Base-by-base conservation (phyloP, 495 filamentous ascomycete species). In the Ramalina intermedia region DNA sequence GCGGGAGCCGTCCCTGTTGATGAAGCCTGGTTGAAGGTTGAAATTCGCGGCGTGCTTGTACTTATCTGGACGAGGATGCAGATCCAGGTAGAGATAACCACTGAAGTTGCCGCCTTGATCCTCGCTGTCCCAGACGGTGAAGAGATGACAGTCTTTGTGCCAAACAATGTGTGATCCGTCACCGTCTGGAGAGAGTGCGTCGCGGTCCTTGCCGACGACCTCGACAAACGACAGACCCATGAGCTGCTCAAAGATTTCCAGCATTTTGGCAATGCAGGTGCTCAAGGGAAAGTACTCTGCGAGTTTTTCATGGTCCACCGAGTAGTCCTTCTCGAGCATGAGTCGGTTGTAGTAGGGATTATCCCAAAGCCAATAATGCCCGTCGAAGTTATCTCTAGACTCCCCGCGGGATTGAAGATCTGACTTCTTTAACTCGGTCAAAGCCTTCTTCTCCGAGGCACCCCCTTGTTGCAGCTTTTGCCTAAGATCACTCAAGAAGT, bases 201-300 rank as follows among this genome's bases (percentile, higher is more conserved):
- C 67, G 11, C 80, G 70, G 51, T 80, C 77, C 45, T 74, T 66
- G 38, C 74, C 78, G 16, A 65, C 64, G 42, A 96, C 71, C 69
- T 95, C 81, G 23, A 96, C 81, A 57, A 98, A 96, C 14, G 80
- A 82, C 9, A 98, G 69, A 20, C 91, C 91, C 55, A 98, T 94
- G 0, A 98, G 72, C 61, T 87, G 71, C 65, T 96, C 90, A 55
- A 98, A 96, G 56, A 96, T 94, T 58, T 80, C 70, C 46, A 98
- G 76, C 93, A 96, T 98, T 49, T 85, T 87, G 26, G 74, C 69
- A 44, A 98, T 84, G 2, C 87, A 93, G 3, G 78, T 80, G 55
- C 79, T 74, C 20, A 96, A 67, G 3, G 91, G 90, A 71, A 96
- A 98, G 65, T 91, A 96, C 63, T 98, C 87, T 20, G 90, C 79